Base-by-base conservation (phyloP, 768 basidiomycete genomes). In the Leccinum disarticulatum region DNA sequence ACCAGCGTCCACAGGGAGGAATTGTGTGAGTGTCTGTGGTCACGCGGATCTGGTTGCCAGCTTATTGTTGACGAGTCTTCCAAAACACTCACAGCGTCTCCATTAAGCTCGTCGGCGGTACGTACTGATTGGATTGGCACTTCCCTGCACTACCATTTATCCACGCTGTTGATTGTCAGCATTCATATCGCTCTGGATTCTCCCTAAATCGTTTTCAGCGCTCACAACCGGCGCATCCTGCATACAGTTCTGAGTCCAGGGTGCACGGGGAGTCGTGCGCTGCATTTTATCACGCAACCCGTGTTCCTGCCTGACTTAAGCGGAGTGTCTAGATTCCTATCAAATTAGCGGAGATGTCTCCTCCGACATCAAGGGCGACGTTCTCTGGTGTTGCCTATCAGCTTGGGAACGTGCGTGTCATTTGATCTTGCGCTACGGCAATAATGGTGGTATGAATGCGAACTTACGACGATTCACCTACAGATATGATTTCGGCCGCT, bases 301-400 rank as follows among this genome's bases (percentile, higher is more conserved):
- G n/a, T 38, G 7, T 48, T 22, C 15, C 13, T 41, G 7, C 47
- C 62, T 4, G 61, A 13, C 6, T 22, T 4, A 19, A 7, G 30
- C 14, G 8, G 5, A 9, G 30, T 13, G 22, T 27, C 13, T 54
- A 79, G 80, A 81, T 84, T 70, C 91, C 92, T 4, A 88, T 94
- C 64, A 89, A 88, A 72, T 77, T 95, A 35, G 80, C 85, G 6
- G 93, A 97, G 75, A 83, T 93, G 78, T 90, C 90, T 0, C 94
- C 94, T 8, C 88, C 91, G 0, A 92, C 91, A 0, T 95, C 94
- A 81, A 82, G 94, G 59, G 90, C 91, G 2, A 89, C 90, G 1
- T 95, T 93, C 80, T 88, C 89, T 19, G 93, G 93, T 59, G 83
- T 92, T 0, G 85, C 90, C 2, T 95, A 94, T 73, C 93, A 93